Percentiles rank a stretch among this genome's conserved stretches.
phyloP scores from a whole-genome alignment of 306 rosid genomes.

The Dalbergia cultrata region DNA sequence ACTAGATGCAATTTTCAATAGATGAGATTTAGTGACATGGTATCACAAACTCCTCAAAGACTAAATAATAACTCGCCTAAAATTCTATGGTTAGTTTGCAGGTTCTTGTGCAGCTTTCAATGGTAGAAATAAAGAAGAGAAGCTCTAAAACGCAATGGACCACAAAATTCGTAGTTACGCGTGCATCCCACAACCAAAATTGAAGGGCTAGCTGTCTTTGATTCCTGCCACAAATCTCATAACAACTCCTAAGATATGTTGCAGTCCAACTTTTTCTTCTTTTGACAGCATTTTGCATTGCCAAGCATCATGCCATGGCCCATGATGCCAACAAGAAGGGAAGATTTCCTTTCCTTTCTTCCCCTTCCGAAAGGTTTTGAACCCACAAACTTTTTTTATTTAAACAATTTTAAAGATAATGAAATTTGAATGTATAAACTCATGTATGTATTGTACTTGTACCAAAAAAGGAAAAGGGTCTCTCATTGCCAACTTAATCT shows the following conservation, averaged over 20 bases:
- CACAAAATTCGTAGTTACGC: slow-evolving; percentile 49
- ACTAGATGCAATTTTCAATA: too few relatives aligned
- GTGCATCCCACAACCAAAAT: slow-evolving; percentile 39
- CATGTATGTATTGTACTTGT: too few relatives aligned
- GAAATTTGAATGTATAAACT: too few relatives aligned
- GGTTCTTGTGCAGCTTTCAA: not conserved
- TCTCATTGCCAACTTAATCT: too few relatives aligned
- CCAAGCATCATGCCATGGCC: not conserved
- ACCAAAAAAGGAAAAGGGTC: too few relatives aligned
- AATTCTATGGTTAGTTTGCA: not conserved
- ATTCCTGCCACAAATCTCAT: not conserved
- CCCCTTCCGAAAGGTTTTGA: not conserved
- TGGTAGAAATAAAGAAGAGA: not conserved
- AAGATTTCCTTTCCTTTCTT: slow-evolving; percentile 1
- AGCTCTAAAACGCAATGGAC: slow-evolving; percentile 10
- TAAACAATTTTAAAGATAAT: too few relatives aligned
- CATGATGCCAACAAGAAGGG: slow-evolving; percentile 30
- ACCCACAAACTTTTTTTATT: not conserved
- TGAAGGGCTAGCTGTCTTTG: slow-evolving; percentile 30
- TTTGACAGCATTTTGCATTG: slow-evolving; percentile 15
- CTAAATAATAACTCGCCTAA: too few relatives aligned
- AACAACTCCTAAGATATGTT: slow-evolving; percentile 2
- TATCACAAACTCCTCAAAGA: too few relatives aligned
- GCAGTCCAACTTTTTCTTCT: slow-evolving; percentile 18
- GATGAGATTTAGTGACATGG: too few relatives aligned